Conservation (phyloP, 1,284 basidiomycete genomes). For the Porphyrellus sp. region DNA sequence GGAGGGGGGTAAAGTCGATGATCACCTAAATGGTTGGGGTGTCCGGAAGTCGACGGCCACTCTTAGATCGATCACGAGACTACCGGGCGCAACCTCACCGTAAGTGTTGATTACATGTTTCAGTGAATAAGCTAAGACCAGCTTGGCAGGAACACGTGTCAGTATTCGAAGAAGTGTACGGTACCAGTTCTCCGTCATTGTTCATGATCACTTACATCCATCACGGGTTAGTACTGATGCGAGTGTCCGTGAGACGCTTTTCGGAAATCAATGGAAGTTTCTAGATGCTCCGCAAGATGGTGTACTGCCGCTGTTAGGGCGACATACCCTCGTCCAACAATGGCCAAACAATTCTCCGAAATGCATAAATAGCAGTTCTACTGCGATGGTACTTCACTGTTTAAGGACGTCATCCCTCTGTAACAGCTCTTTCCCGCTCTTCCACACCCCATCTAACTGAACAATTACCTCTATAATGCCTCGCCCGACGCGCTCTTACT, state of each 20-base stretch:
- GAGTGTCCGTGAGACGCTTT: neutral
- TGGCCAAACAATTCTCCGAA: neutral
- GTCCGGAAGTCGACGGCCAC: too few species aligned
- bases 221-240: too few species aligned
- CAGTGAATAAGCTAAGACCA: too few species aligned
- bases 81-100: too few species aligned
- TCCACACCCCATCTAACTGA: neutral
- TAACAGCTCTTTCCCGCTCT: neutral
- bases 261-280: neutral
- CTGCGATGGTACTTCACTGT: neutral
- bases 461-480: neutral
- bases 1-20: too few species aligned
- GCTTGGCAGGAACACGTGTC: too few species aligned
- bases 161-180: too few species aligned
- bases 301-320: neutral
- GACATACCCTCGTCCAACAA: neutral
- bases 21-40: too few species aligned
- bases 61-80: too few species aligned
- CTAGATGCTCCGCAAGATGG: neutral
- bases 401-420: neutral
- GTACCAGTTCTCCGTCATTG: too few species aligned
- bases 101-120: too few species aligned
- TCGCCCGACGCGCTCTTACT: neutral
- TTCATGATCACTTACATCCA: too few species aligned
- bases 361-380: neutral